Evolutionary conservation across 805 yeast species (phyloP).

Genomic region (Torulaspora quercuum): DNA sequence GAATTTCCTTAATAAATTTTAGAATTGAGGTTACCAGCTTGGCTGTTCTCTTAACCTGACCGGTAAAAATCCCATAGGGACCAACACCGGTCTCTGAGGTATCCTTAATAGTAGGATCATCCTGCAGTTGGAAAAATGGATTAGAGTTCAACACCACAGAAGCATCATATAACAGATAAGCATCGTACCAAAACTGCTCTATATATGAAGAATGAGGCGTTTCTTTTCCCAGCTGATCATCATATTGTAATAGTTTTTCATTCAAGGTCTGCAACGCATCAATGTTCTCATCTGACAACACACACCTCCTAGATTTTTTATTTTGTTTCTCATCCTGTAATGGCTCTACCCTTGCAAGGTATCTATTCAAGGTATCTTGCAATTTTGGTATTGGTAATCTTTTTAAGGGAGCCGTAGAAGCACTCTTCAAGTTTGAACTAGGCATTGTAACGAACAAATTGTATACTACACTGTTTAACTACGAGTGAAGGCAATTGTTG

Average conservation of each 20-base stretch:
- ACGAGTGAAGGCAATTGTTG: no score
- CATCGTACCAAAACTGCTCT: constrained; percentile 93
- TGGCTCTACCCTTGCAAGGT: constrained; percentile 67
- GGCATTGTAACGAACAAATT: no score
- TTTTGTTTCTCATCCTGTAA: constrained; percentile 77
- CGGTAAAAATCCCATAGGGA: constrained; percentile 36
- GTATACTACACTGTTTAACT: no score
- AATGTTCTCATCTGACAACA: constrained; percentile 26
- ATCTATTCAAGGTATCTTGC: constrained; percentile 60
- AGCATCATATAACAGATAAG: constrained; percentile 80
- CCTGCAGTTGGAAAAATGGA: constrained; percentile 86
- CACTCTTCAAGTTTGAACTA: neutral
- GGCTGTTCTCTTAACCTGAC: constrained; percentile 77
- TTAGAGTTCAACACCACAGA: constrained; percentile 89
- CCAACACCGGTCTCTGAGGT: constrained; percentile 35
- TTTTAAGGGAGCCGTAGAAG: constrained; percentile 7
- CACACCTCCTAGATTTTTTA: constrained; percentile 51
- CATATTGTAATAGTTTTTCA: constrained; percentile 55
- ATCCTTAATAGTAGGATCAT: constrained; percentile 65
- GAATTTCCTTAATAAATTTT: constrained; percentile 74
- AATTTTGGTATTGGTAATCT: constrained; percentile 76
- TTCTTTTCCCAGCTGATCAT: constrained; percentile 59
- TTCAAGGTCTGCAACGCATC: constrained; percentile 49
- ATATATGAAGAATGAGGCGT: constrained; percentile 71
- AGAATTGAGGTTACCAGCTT: constrained; percentile 71